Evolutionary conservation across 1,284 basidiomycete species (phyloP), one percentile per base, ranked within the genome.

Genomic region (Ganoderma meredithae): DNA sequence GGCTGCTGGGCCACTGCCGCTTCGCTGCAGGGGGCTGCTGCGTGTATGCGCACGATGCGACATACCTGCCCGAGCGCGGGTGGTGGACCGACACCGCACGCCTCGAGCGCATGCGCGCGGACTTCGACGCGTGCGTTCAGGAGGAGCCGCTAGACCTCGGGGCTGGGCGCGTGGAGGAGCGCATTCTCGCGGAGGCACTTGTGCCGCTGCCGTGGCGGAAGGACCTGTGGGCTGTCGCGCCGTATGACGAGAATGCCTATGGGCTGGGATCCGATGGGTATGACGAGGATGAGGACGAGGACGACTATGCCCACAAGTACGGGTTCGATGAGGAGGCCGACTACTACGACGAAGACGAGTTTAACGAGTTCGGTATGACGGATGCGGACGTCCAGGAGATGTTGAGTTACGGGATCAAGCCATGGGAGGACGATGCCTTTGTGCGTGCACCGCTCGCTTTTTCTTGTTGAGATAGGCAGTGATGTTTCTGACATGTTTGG

Each of bases 391-490:
- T 79, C n/a, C 67, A 78, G 0, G 83, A 84, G 64, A 75, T 84
- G 15, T 7, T 78, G 17, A 76, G 63, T 58, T 77, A 84, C 3
- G 83, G 83, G 0, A 78, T 85, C 2, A 85, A 83, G 67, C 83
- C 83, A 3, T 84, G 83, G 82, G 83, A 85, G 25, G 80, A 83
- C 13, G 81, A 82, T 71, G 83, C 83, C 56, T 72, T 74, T 71
- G 83, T 83, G 71, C 33, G 81, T 77, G 17, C 7, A 17, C 47
- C 10, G 3, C n/a, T n/a, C n/a, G 22, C 47, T 36, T 43, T 12
- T 25, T 63, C 9, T 12, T n/a, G n/a, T n/a, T n/a, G n/a, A n/a
- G n/a, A n/a, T n/a, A 1, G 43, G 12, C 22, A 31, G 27, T 10
- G 10, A 8, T 25, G n/a, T n/a, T n/a, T n/a, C n/a, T n/a, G n/a